Evolutionary conservation across 202 grass and related monocot species (phyloP).

Genomic region (Schoenoplectus tabernaemontani): DNA sequence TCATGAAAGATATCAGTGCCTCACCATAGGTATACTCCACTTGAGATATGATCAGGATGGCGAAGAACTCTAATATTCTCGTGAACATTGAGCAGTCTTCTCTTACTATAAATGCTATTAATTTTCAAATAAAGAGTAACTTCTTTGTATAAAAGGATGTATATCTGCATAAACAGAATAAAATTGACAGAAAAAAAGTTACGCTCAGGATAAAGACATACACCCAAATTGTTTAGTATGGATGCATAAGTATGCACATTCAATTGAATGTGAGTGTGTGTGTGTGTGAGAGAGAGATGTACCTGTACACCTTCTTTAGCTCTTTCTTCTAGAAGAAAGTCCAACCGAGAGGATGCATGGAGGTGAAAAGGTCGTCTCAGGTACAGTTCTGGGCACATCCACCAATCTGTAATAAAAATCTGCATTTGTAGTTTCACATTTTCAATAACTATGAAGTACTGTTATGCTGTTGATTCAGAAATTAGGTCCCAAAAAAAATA

Average conservation of each 20-base stretch:
- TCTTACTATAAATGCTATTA: conserved; percentile 91
- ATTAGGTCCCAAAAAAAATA: neutral
- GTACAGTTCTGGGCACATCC: conserved; percentile 95
- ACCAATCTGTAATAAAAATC: conserved; percentile 98
- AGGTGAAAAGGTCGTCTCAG: conserved; percentile 75
- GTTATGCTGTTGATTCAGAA: neutral
- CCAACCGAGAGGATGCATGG: conserved; percentile 68
- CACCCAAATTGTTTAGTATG: neutral
- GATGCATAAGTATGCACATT: neutral
- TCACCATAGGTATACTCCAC: conserved; percentile 93
- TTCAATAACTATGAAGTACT: conserved; percentile 24
- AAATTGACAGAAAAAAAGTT: neutral
- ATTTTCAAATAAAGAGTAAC: conserved; percentile 91
- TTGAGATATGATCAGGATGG: conserved; percentile 96
- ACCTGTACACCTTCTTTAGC: conserved; percentile 98
- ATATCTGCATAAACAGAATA: conserved; percentile 47
- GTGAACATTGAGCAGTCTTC: conserved; percentile 76
- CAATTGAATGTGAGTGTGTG: neutral
- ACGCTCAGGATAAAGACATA: conserved; percentile 6
- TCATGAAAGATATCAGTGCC: conserved; percentile 17
- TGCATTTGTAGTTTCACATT: conserved; percentile 41
- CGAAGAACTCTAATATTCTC: conserved; percentile 98
- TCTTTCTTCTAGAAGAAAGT: conserved; percentile 77
- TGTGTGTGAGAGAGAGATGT: neutral
- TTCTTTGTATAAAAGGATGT: conserved; percentile 93